These are phyloP conservation scores for Botrytis galanthina DNA, from an alignment of 2,329 filamentous ascomycete genomes.

Conservation along the genomic window DNA sequence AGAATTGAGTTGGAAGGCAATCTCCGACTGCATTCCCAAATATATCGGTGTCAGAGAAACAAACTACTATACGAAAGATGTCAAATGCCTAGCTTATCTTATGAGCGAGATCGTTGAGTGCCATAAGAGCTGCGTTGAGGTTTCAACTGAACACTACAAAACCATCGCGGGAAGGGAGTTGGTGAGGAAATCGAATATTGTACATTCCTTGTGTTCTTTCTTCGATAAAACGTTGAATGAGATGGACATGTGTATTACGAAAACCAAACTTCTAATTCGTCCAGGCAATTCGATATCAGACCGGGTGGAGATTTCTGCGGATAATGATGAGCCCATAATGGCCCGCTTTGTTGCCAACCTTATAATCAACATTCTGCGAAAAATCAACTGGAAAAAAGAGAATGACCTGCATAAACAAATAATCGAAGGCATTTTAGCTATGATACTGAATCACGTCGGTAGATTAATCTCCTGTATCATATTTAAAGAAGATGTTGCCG, in stretches of 20 bases:
- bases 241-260: not conserved
- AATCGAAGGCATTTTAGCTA: slow-evolving; percentile 44
- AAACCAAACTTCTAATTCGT: not conserved
- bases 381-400: not conserved
- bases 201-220: not conserved
- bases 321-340: not conserved
- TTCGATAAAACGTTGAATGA: not conserved
- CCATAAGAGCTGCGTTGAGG: not conserved
- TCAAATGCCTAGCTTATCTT: not conserved
- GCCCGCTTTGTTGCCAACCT: not conserved
- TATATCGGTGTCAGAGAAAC: not conserved
- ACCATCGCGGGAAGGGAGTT: not conserved
- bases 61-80: not conserved
- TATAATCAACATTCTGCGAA: not conserved
- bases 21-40: not conserved
- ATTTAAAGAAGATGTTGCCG: not conserved
- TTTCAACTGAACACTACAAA: not conserved
- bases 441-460: slow-evolving; percentile 42
- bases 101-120: not conserved
- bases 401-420: slow-evolving; percentile 24
- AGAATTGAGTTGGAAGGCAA: not conserved
- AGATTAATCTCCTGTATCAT: slow-evolving; percentile 35
- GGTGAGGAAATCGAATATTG: not conserved
- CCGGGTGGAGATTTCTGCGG: not conserved
- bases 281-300: not conserved